Evolutionary conservation across 2,329 filamentous ascomycete species (phyloP).

Genomic region (Epicoccum sorghinum): DNA sequence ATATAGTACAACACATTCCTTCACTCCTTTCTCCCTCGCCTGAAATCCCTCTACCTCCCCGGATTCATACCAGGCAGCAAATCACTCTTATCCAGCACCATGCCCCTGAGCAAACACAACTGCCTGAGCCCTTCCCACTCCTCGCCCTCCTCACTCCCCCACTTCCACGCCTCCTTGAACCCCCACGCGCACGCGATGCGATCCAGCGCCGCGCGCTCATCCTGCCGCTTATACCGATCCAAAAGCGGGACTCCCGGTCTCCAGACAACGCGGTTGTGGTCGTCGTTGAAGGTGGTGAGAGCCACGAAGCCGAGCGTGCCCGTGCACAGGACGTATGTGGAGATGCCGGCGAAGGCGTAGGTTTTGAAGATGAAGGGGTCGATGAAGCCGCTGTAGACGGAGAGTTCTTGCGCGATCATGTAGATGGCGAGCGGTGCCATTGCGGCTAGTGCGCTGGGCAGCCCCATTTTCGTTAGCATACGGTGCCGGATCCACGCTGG

Average conservation of each 20-base stretch:
- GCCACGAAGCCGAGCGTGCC: conserved; percentile 83
- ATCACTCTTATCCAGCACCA: conserved; percentile 88
- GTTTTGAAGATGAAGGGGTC: conserved; percentile 75
- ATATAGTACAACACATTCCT: too few species aligned
- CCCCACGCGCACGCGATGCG: conserved; percentile 88
- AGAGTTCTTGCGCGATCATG: conserved; percentile 70
- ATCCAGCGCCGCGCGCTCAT: conserved; percentile 87
- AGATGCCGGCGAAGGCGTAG: conserved; percentile 78
- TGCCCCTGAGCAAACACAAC: conserved; percentile 80
- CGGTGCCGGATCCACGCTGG: conserved; percentile 72
- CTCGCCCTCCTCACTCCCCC: conserved; percentile 87
- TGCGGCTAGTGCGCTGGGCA: conserved; percentile 64
- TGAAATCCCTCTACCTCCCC: background rate
- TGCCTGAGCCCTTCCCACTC: conserved; percentile 89
- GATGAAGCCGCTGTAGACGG: conserved; percentile 74
- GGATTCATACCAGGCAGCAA: conserved; percentile 89
- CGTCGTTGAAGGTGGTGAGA: conserved; percentile 86
- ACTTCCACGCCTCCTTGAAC: conserved; percentile 78
- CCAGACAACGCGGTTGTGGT: conserved; percentile 95
- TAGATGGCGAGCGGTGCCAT: conserved; percentile 72
- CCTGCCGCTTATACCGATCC: conserved; percentile 85
- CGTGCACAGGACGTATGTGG: conserved; percentile 83
- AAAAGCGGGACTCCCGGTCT: conserved; percentile 78
- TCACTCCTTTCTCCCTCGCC: too few species aligned
- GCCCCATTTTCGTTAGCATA: conserved; percentile 66